Evolutionary conservation across 345 rosid species (phyloP).

Genomic region (Brassica rapa): DNA sequence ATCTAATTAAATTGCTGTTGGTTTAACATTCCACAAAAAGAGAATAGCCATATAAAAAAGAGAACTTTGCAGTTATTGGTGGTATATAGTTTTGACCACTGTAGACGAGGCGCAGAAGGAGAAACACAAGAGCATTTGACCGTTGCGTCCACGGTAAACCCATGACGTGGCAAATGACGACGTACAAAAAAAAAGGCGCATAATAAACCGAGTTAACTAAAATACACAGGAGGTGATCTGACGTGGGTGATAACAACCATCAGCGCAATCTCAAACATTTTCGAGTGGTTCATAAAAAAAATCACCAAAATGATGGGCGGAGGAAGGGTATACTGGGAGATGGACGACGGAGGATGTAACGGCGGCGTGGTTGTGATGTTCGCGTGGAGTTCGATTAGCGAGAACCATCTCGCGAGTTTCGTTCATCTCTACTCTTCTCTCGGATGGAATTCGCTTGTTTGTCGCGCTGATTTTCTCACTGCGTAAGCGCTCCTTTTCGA

Average conservation of each 20-base stretch:
- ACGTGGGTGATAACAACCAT: slow-evolving; percentile 36
- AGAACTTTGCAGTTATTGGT: no score
- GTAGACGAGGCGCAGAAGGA: no score
- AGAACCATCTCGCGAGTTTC: slow-evolving; percentile 49
- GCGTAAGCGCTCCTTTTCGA: slow-evolving; percentile 48
- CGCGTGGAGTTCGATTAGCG: slow-evolving; percentile 67
- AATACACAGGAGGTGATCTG: slow-evolving; percentile 14
- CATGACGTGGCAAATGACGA: slow-evolving; percentile 23
- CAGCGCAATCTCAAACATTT: slow-evolving; percentile 18
- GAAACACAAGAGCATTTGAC: background rate
- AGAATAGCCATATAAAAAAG: no score
- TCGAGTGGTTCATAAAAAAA: slow-evolving; percentile 32
- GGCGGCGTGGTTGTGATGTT: slow-evolving; percentile 74
- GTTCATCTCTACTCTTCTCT: slow-evolving; percentile 84
- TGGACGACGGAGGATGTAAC: slow-evolving; percentile 43
- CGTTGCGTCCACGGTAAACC: slow-evolving; percentile 6
- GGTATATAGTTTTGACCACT: no score
- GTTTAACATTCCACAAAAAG: no score
- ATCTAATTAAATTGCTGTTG: no score
- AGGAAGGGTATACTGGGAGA: slow-evolving; percentile 63
- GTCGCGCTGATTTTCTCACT: slow-evolving; percentile 71
- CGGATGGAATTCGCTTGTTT: slow-evolving; percentile 83
- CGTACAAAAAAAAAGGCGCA: slow-evolving; percentile 19
- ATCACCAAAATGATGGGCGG: slow-evolving; percentile 53
- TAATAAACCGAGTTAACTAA: background rate